A percentile compares a stretch with the other conserved stretches of the same genome.
Evolutionary conservation across 345 rosid genomes (phyloP).

Genomic region (Fremontodendron californicum): DNA sequence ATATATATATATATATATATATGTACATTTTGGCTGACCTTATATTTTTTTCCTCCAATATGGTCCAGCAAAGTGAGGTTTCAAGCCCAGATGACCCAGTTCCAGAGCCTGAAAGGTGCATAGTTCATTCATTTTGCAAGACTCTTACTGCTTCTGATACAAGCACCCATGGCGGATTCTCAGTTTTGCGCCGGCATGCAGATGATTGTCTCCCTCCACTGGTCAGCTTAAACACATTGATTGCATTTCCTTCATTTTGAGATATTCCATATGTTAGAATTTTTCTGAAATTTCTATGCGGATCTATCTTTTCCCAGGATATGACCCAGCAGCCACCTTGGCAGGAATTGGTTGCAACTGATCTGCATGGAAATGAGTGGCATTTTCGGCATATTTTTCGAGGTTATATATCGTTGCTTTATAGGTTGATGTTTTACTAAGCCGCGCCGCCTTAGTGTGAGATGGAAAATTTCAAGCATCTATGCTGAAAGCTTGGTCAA

Average conservation of each 20-base stretch:
- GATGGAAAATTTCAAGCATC: background rate
- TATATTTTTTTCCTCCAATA: background rate
- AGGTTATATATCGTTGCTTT: constrained; percentile 41
- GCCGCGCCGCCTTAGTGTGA: background rate
- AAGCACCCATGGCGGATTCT: constrained; percentile 99
- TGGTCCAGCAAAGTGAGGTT: constrained; percentile 65
- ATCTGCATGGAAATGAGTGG: constrained; percentile 89
- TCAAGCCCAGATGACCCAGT: constrained; percentile 61
- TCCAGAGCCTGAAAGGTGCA: constrained; percentile 75
- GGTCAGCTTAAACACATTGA: constrained; percentile 43
- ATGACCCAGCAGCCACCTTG: constrained; percentile 99
- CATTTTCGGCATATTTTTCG: constrained; percentile 98
- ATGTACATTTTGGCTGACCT: background rate
- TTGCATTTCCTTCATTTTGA: constrained; percentile 2
- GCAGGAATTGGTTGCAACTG: constrained; percentile 95
- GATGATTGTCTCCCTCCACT: constrained; percentile 97
- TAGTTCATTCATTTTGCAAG: constrained; percentile 90
- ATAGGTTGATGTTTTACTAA: background rate
- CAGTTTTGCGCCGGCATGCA: constrained; percentile 98
- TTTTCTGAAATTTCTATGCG: constrained; percentile 13
- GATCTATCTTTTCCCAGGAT: constrained; percentile 50
- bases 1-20: background rate
- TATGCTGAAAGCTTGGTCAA: background rate
- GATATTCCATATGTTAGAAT: background rate
- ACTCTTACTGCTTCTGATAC: constrained; percentile 99